Base-by-base conservation (phyloP, 225 moss, liverwort and hornwort genomes). In the Polytrichum formosum region DNA sequence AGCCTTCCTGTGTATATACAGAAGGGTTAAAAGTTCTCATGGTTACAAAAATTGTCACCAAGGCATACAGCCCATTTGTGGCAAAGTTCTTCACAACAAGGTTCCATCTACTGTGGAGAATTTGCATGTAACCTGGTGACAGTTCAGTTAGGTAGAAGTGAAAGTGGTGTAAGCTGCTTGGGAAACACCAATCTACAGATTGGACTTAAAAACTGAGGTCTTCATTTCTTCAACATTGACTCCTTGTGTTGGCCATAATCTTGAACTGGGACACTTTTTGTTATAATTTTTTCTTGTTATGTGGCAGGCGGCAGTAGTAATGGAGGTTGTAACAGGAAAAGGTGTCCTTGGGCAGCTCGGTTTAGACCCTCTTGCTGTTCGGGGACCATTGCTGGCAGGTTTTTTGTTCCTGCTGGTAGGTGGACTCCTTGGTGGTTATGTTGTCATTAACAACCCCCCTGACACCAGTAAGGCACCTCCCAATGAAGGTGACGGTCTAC, bases 271-370 rank as follows among this genome's bases (percentile, higher is more conserved):
- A 16, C 46, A 16, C 46, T 46, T 46, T 46, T 46, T 46, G 46
- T 13, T 46, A 13, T 4, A 16, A 46, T 16, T 46, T 46, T 10
- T 13, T 46, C 46, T 46, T 46, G 46, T 13, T 31, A 16, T 16
- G 46, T 13, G 46, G 69, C 79, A 89, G 89, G 86, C 89, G 30
- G 86, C 86, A 65, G 79, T 89, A 5, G 68, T 86, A 2, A 89
- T 89, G 89, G 89, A 89, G 81, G 86, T 86, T 20, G 77, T 89
- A 28, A 86, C 89, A 6, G 89, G 89, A 1, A 89, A 86, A 75
- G 89, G 89, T 28, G 83, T 89, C 0, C 77, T 89, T 0, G 89
- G 89, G 55, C 89, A 89, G 76, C 70, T 89, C 7, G 89, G 89
- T 46, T 72, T 89, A 75, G 86, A 89, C 74, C 79, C 89, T 18